Evolutionary conservation across 768 basidiomycete genomes (phyloP).

Genomic region (Strobilomyces confusus): DNA sequence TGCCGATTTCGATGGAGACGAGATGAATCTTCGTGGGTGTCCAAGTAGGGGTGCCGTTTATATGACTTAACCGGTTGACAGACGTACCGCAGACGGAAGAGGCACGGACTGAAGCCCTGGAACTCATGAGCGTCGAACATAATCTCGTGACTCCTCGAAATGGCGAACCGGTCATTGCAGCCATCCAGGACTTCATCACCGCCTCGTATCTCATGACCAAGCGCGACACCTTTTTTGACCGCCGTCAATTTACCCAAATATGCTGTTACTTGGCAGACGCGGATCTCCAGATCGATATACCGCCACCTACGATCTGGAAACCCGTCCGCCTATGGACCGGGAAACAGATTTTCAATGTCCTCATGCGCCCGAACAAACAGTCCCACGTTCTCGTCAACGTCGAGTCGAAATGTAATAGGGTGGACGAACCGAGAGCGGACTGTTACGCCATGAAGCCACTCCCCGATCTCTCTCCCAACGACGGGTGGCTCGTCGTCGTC

Average conservation of each 20-base stretch:
- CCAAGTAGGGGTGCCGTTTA: background rate
- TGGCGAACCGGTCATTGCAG: conserved; percentile 98
- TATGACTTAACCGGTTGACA: conserved; percentile 28
- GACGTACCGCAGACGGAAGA: conserved; percentile 99
- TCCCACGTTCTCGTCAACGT: conserved; percentile 89
- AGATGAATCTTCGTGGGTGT: conserved; percentile 94
- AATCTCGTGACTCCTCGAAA: conserved; percentile 98
- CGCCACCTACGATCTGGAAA: conserved; percentile 92
- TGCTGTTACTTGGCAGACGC: conserved; percentile 94
- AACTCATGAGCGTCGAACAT: conserved; percentile 95
- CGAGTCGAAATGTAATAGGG: conserved; percentile 92
- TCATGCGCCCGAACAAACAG: conserved; percentile 89
- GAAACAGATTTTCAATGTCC: conserved; percentile 96
- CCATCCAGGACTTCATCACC: conserved; percentile 99
- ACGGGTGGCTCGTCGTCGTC: conserved; percentile 94
- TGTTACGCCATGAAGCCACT: conserved; percentile 65
- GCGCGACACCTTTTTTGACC: conserved; percentile 89
- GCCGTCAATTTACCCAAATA: conserved; percentile 93
- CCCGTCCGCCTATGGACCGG: conserved; percentile 95
- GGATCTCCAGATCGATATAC: conserved; percentile 88
- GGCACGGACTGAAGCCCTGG: conserved; percentile 92
- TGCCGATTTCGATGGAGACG: conserved; percentile 99
- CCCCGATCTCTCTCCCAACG: conserved; percentile 90
- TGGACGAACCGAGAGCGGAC: conserved; percentile 65
- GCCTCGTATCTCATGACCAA: conserved; percentile 94